phyloP scores from a whole-genome alignment of 1,284 basidiomycete genomes.

The Leccinum pseudoinsigne region DNA sequence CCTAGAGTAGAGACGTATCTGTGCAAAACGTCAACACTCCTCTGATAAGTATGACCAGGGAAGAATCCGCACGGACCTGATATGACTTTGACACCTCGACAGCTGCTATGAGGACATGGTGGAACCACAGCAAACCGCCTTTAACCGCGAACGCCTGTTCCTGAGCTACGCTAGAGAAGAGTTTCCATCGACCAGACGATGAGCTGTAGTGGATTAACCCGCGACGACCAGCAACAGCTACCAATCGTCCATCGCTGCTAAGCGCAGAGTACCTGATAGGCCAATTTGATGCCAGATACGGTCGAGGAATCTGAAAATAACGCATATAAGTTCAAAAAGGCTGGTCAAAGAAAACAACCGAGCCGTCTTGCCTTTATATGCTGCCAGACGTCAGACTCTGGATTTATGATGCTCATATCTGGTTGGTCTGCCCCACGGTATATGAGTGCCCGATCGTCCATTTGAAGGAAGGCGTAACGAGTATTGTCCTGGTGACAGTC shows the following conservation, averaged over 20 bases:
- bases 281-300: conserved; percentile 91
- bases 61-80: conserved; percentile 53
- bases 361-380: conserved; percentile 72
- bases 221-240: conserved; percentile 91
- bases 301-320: conserved; percentile 71
- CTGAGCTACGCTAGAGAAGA: conserved; percentile 83
- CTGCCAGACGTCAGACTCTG: conserved; percentile 98
- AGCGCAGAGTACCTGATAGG: conserved; percentile 93
- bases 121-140: conserved; percentile 96
- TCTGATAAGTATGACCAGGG: neutral
- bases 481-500: conserved; percentile 74
- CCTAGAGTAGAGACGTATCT: conserved; percentile 93
- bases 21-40: conserved; percentile 5
- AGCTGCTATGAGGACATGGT: conserved; percentile 92
- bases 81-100: conserved; percentile 75
- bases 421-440: conserved; percentile 97
- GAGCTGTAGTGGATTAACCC: conserved; percentile 95
- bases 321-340: neutral
- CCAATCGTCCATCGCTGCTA: conserved; percentile 87
- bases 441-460: conserved; percentile 94
- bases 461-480: conserved; percentile 91
- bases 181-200: conserved; percentile 93
- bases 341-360: neutral
- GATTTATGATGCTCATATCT: conserved; percentile 97
- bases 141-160: conserved; percentile 88